Conservation (phyloP, 371 early-diverging fungal genomes). For the Syncephalastrum monosporum region DNA sequence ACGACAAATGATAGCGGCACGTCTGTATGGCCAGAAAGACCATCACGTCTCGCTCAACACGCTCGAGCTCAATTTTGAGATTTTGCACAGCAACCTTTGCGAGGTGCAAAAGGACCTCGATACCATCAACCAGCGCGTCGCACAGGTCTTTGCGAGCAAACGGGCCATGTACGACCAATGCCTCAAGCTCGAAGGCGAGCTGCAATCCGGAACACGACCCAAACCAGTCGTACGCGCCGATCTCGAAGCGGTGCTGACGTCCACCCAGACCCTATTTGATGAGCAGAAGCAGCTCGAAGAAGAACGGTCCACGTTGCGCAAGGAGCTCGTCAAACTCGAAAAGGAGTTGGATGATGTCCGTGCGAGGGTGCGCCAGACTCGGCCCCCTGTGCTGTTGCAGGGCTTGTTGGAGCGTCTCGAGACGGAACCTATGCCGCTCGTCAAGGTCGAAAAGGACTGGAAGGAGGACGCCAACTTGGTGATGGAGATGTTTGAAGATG, state of each 20-base stretch:
- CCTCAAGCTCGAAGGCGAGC: slow-evolving; percentile 42
- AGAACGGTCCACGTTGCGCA: slow-evolving; percentile 29
- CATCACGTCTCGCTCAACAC: slow-evolving; percentile 39
- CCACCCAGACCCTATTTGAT: slow-evolving; percentile 37
- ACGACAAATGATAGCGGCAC: slow-evolving; percentile 16
- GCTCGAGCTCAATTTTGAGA: slow-evolving; percentile 58
- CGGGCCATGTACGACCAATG: slow-evolving; percentile 53
- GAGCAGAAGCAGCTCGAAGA: slow-evolving; percentile 25
- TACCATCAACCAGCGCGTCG: slow-evolving; percentile 36
- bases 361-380: slow-evolving; percentile 36
- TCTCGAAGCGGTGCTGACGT: slow-evolving; percentile 25
- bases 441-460: slow-evolving; percentile 47
- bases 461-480: slow-evolving; percentile 51
- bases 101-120: slow-evolving; percentile 60
- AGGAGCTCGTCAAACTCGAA: slow-evolving; percentile 36
- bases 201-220: slow-evolving; percentile 12
- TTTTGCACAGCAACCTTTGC: slow-evolving; percentile 52
- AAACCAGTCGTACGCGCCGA: slow-evolving; percentile 22
- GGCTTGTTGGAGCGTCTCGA: slow-evolving; percentile 57
- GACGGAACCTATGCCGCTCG: slow-evolving; percentile 27
- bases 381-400: slow-evolving; percentile 53
- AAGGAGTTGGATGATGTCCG: slow-evolving; percentile 36
- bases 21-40: slow-evolving; percentile 9
- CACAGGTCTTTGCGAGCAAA: slow-evolving; percentile 41
- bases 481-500: slow-evolving; percentile 29